Conservation (phyloP, 2,329 filamentous ascomycete species). For the Bipolaris bicolor region DNA sequence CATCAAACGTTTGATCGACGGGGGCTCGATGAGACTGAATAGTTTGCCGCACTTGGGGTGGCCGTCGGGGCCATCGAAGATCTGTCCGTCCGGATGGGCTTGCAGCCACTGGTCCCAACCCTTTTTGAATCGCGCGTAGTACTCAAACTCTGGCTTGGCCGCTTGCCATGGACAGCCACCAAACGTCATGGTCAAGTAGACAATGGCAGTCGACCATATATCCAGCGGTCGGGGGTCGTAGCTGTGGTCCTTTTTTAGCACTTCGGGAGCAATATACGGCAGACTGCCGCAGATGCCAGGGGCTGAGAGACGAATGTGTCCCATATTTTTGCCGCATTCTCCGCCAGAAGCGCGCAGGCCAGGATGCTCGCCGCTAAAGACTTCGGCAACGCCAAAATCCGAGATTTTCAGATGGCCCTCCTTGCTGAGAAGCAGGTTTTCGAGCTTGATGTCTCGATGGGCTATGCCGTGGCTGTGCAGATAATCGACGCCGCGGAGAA, state of each 20-base stretch:
- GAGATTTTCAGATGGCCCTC: conserved; percentile 88
- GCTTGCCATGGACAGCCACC: conserved; percentile 76
- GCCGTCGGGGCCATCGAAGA: conserved; percentile 61
- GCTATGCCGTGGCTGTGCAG: conserved; percentile 84
- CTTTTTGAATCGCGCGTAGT: conserved; percentile 68
- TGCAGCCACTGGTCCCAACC: conserved; percentile 73
- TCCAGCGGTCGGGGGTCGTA: conserved; percentile 82
- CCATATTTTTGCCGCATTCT: conserved; percentile 75
- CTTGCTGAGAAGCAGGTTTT: conserved; percentile 80
- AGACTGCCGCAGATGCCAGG: conserved; percentile 85
- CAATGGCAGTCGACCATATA: conserved; percentile 84
- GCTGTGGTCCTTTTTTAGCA: conserved; percentile 68
- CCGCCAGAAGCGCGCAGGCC: conserved; percentile 75
- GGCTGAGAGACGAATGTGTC: conserved; percentile 70
- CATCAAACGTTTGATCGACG: conserved; percentile 69
- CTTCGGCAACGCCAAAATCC: conserved; percentile 88
- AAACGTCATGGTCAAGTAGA: conserved; percentile 79
- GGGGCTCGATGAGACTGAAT: conserved; percentile 71
- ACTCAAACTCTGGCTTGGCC: conserved; percentile 61
- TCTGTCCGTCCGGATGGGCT: conserved; percentile 58
- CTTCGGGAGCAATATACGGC: conserved; percentile 87
- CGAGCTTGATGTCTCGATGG: conserved; percentile 88
- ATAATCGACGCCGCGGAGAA: conserved; percentile 81
- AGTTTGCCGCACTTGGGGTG: conserved; percentile 71
- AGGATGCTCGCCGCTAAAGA: conserved; percentile 82